A percentile compares a stretch with the other conserved stretches of the same genome.
Conservation (phyloP, 1,284 basidiomycete genomes). For the Microbotryum silenes-acaulis region DNA sequence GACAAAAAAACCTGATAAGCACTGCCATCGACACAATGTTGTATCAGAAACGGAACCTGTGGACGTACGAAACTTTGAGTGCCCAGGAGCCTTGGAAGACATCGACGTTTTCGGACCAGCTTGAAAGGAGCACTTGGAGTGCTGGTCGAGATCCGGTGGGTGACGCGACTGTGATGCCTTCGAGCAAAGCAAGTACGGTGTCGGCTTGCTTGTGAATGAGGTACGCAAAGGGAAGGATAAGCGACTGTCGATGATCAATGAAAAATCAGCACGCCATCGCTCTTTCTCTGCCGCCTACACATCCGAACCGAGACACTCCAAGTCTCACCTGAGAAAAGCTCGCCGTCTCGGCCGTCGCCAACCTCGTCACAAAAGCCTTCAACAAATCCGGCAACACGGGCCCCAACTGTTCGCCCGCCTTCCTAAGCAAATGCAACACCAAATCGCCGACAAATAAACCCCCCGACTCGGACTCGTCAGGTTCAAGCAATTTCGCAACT, state of each 20-base stretch:
- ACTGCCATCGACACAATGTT: background rate
- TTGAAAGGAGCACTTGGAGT: constrained; percentile 71
- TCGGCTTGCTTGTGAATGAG: constrained; percentile 76
- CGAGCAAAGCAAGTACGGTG: constrained; percentile 64
- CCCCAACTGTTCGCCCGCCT: constrained; percentile 64
- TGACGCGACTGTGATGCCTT: constrained; percentile 50
- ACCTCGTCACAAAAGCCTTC: constrained; percentile 69
- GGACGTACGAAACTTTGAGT: constrained; percentile 56
- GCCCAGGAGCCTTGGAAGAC: constrained; percentile 94
- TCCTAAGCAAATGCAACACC: constrained; percentile 81
- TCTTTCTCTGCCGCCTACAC: no score
- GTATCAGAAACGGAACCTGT: background rate
- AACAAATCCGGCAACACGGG: constrained; percentile 79
- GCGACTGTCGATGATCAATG: constrained; percentile 48
- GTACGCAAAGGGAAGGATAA: constrained; percentile 88
- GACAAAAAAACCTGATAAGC: background rate
- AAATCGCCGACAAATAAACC: constrained; percentile 88
- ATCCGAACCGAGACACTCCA: background rate
- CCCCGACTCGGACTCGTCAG: constrained; percentile 60
- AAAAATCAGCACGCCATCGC: background rate
- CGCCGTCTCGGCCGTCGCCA: constrained; percentile 74
- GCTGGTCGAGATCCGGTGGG: constrained; percentile 50
- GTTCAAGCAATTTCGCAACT: constrained; percentile 64
- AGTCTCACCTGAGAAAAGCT: constrained; percentile 69
- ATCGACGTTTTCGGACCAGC: constrained; percentile 90